Base-by-base conservation (phyloP, 148 eudicot genomes). In the Diospyros kaki region DNA sequence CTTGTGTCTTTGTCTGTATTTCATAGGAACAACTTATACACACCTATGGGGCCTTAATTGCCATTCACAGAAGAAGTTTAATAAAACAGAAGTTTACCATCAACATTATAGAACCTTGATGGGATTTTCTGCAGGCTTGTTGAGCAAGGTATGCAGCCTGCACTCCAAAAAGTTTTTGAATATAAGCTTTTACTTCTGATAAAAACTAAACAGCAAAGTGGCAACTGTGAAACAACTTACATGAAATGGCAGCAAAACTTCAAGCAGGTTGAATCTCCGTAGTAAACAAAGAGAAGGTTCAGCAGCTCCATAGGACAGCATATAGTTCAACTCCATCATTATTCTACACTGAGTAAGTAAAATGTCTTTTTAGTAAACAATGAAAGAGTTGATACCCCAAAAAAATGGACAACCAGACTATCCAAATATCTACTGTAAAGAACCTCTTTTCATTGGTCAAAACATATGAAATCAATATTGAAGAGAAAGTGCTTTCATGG, bases 291-390 rank as follows among this genome's bases (percentile, higher is more conserved):
- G 78, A 64, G 99, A 95, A 82, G 84, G 81, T 79, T 81, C 84
- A 56, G 98, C 89, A 75, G 99, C 99, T 76, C 99, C 98, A 82
- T 88, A 95, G 15, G 98, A 89, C 66, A 95, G 86, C 98, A 95
- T 90, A 80, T 90, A 93, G 74, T 93, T 89, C 85, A 95, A 58
- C 86, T 95, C 99, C 91, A 93, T 46, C 86, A 81, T 79, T 71
- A 93, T 78, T 81, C 98, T 92, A 73, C 73, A 17, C 98, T 95
- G 78, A 59, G 79, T 71, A 81, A 60, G 45, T 58, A 76, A 45
- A 10, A 71, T 58, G 39, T 13, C 54, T 56, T 40, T 72, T 64
- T 45, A 13, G 40, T 66, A 14, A 66, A 51, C 58, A 2, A 43
- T 58, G 53, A 66, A 75, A 64, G 14, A 55, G 58, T 68, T 66